Evolutionary conservation across 73 alveolate species (phyloP).

Genomic region (Symbiodinium pilosum): DNA sequence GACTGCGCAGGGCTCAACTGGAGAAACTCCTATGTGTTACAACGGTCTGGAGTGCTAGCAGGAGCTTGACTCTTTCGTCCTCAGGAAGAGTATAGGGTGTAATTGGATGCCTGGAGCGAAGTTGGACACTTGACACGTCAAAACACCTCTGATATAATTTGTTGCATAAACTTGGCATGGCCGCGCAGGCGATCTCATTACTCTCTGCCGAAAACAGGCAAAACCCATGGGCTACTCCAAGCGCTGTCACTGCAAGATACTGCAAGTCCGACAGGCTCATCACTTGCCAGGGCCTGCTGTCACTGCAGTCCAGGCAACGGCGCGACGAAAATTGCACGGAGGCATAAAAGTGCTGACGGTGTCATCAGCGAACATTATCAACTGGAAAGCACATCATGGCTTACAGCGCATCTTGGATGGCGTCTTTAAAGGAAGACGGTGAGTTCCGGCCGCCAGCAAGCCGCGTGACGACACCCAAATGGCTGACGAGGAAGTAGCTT

Average conservation of each 20-base stretch:
- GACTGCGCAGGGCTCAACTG: no score
- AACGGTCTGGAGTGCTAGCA: neutral
- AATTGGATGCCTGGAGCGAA: no score
- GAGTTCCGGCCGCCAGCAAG: slow-evolving; percentile 46
- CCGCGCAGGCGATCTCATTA: neutral
- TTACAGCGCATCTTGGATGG: slow-evolving; percentile 16
- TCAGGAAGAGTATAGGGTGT: no score
- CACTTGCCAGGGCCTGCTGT: neutral
- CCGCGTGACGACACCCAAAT: slow-evolving; percentile 20
- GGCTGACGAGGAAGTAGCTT: slow-evolving; percentile 57
- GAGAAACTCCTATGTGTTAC: neutral
- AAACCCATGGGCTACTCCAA: neutral
- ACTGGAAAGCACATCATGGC: neutral
- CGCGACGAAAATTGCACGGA: neutral
- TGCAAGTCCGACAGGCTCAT: neutral
- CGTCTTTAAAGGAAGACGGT: neutral
- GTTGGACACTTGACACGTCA: neutral
- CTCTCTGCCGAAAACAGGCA: neutral
- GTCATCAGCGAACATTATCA: neutral
- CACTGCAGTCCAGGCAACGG: neutral
- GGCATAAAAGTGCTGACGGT: neutral
- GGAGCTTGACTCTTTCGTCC: no score
- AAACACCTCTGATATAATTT: neutral
- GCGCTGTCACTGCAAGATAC: neutral
- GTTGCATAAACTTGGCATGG: neutral